Base-by-base conservation (phyloP, 768 basidiomycete genomes). In the Cystofilobasidium capitatum region DNA sequence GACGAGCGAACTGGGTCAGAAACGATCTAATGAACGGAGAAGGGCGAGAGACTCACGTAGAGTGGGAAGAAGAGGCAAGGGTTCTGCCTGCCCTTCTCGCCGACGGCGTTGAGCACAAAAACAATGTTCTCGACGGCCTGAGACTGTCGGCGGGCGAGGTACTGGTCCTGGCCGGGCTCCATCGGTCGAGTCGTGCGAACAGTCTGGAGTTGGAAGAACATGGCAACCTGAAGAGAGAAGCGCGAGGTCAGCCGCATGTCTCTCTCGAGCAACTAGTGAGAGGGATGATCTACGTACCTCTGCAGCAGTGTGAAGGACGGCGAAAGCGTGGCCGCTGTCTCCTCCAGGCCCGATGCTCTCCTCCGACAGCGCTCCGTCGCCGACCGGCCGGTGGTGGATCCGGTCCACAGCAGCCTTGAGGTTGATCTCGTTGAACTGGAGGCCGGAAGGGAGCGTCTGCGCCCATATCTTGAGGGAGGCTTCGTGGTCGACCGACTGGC, bases 371-470 rank as follows among this genome's bases (percentile, higher is more conserved):
- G 58, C 36, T n/a, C 42, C n/a, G 37, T 60, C 51, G 6, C 31
- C 47, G 31, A 60, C 66, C 17, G 22, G 37, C 35, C 58, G 55
- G 17, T 57, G 55, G 22, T 45, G 42, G 36, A 67, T 60, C 58
- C 58, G 58, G 26, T 67, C 60, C 24, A 51, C 59, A 26, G 66
- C 66, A 8, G 59, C 66, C 17, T 45, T 55, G 29, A 67, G 66
- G 39, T 67, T 67, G 31, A 26, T 22, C 60, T 67, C 54, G 60
- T 67, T 54, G 51, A 67, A 67, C 39, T 60, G 66, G 13, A 67
- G 61, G n/a, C 44, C 24, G 4, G 31, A 1, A 9, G 66, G 66
- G 9, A 67, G 61, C 36, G 45, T 62, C 35, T 63, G 40, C 22
- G 66, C 66, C 66, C 66, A 67, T 10, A 60, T 31, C 29, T 49